Percentiles rank a stretch among this genome's conserved stretches.
These are phyloP conservation scores for Neurospora intermedia DNA, from an alignment of 495 filamentous ascomycete species.

Conservation along the genomic window DNA sequence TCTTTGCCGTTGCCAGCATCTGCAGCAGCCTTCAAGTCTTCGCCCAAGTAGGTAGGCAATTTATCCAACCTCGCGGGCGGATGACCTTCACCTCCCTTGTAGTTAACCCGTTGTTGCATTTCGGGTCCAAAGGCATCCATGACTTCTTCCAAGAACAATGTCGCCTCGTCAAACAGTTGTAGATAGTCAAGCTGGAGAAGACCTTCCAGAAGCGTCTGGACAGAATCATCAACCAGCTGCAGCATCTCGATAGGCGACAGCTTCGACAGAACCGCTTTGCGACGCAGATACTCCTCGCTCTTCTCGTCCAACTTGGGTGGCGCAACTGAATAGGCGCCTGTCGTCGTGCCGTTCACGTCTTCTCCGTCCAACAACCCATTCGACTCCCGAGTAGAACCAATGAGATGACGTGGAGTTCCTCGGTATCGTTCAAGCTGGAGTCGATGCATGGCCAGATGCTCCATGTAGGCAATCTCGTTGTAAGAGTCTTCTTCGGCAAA, in stretches of 20 bases:
- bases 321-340: not conserved
- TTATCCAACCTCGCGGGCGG: not conserved
- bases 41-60: not conserved
- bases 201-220: conserved; percentile 13
- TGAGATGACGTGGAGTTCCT: not conserved
- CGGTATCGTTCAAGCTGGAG: not conserved
- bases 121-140: not conserved
- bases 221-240: conserved; percentile 12
- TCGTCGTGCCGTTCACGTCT: not conserved
- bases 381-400: not conserved
- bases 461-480: conserved; percentile 4
- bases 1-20: not conserved
- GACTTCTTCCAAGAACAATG: conserved; percentile 1
- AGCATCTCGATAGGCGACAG: conserved; percentile 15
- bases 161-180: conserved; percentile 7
- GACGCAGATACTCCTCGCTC: not conserved
- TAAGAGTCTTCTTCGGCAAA: not conserved
- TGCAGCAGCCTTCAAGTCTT: conserved; percentile 1
- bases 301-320: not conserved
- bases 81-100: not conserved
- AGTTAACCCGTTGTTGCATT: not conserved
- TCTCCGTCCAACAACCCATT: not conserved
- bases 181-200: conserved; percentile 17
- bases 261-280: not conserved
- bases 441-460: not conserved